phyloP scores from a whole-genome alignment of 1,139 yeast genomes.

The Yamadazyma sp. region DNA sequence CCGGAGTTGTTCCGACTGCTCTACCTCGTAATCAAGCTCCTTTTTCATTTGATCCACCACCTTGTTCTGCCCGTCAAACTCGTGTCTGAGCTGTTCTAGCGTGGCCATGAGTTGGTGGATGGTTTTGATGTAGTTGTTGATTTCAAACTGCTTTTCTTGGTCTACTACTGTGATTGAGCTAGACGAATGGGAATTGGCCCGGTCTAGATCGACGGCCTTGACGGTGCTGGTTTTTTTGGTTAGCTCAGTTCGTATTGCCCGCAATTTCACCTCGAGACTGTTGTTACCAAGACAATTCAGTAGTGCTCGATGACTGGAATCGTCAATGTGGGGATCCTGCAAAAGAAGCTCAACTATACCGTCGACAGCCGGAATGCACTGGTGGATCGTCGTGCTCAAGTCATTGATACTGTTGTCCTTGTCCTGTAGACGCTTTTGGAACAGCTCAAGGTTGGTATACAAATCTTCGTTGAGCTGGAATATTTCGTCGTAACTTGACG shows the following conservation, averaged over 20 bases:
- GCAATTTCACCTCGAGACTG: constrained; percentile 26
- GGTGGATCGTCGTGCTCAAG: constrained; percentile 17
- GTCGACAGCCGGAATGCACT: constrained; percentile 20
- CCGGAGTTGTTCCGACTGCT: constrained; percentile 22
- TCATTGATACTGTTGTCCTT: constrained; percentile 24
- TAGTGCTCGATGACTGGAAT: constrained; percentile 20
- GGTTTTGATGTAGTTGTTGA: constrained; percentile 17
- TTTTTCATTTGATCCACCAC: constrained; percentile 23
- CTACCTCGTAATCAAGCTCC: constrained; percentile 24
- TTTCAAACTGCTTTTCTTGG: constrained; percentile 14
- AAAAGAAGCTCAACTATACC: constrained; percentile 24
- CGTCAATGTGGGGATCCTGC: constrained; percentile 20
- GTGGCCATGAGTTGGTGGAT: constrained; percentile 20
- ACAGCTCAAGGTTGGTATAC: constrained; percentile 35
- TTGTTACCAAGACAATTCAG: constrained; percentile 17
- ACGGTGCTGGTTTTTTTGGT: constrained; percentile 8
- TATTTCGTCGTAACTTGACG: constrained; percentile 36
- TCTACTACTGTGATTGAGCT: constrained; percentile 18
- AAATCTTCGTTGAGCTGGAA: constrained; percentile 40
- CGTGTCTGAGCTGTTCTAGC: constrained; percentile 22
- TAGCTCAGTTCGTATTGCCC: constrained; percentile 25
- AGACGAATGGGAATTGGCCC: constrained; percentile 14
- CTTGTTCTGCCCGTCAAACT: constrained; percentile 23
- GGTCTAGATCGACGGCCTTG: constrained; percentile 9
- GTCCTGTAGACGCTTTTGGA: constrained; percentile 29